Percentiles rank a stretch among this genome's conserved stretches.
Evolutionary conservation across 2,329 filamentous ascomycete species (phyloP).

Genomic region (Claviceps spartinae): DNA sequence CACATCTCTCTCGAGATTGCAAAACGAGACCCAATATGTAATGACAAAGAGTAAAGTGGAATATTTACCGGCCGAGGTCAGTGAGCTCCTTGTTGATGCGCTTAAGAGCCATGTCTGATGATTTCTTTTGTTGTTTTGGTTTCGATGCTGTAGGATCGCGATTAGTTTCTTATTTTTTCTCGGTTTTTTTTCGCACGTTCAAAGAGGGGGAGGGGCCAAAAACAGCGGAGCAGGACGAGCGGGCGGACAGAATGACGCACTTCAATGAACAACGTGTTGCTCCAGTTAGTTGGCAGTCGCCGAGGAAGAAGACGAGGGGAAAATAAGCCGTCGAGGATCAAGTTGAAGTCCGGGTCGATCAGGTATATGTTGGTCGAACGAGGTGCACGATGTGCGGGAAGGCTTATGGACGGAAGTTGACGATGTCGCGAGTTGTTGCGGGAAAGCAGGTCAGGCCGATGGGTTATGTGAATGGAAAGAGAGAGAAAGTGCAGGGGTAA

Average conservation of each 20-base stretch:
- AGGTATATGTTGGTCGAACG: neutral
- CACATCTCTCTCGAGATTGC: constrained; percentile 10
- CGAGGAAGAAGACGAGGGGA: constrained; percentile 5
- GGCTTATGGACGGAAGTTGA: neutral
- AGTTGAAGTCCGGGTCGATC: constrained; percentile 1
- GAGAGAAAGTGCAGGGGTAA: constrained; percentile 5
- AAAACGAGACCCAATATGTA: neutral
- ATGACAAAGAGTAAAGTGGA: constrained; percentile 7
- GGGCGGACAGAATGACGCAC: constrained; percentile 14
- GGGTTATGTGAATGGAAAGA: constrained; percentile 6
- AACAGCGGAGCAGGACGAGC: constrained; percentile 4
- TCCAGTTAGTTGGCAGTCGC: constrained; percentile 2
- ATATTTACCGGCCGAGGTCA: constrained; percentile 71
- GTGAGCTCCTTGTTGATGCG: constrained; percentile 90
- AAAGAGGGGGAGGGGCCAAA: constrained; percentile 2
- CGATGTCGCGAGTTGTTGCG: neutral
- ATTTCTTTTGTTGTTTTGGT: constrained; percentile 17
- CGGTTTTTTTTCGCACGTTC: neutral
- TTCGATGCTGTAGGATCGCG: constrained; percentile 9
- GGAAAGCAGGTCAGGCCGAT: constrained; percentile 1
- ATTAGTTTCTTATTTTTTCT: constrained; percentile 12
- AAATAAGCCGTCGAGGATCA: constrained; percentile 1
- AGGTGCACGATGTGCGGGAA: constrained; percentile 1
- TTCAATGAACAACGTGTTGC: constrained; percentile 9
- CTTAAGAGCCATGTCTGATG: constrained; percentile 65